Evolutionary conservation across 495 filamentous ascomycete species (phyloP).

Genomic region (Podospora pseudocomata): DNA sequence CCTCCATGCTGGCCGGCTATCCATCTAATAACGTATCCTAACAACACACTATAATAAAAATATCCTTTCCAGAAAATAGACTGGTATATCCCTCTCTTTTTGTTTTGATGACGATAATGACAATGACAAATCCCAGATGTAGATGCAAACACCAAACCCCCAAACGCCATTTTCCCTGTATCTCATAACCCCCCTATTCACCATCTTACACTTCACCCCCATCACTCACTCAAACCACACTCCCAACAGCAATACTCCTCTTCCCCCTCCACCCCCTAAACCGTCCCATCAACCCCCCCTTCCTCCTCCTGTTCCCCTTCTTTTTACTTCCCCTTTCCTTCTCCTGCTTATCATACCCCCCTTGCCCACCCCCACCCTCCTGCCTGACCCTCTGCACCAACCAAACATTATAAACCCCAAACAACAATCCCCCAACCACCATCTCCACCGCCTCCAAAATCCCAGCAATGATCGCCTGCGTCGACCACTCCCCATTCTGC

Average conservation of each 20-base stretch:
- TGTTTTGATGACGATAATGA: background rate
- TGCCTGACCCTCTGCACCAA: conserved; percentile 32
- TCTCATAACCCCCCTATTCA: background rate
- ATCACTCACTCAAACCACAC: conserved; percentile 19
- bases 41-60: background rate
- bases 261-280: conserved; percentile 6
- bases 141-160: background rate
- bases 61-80: background rate
- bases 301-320: background rate
- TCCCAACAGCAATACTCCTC: conserved; percentile 19
- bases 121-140: background rate
- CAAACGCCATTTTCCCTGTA: background rate
- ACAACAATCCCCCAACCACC: conserved; percentile 25
- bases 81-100: background rate
- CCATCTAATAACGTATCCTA: background rate
- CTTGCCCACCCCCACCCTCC: conserved; percentile 16
- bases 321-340: background rate
- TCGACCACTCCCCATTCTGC: conserved; percentile 42
- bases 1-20: background rate
- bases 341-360: background rate
- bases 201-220: background rate
- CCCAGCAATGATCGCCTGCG: conserved; percentile 43
- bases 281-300: conserved; percentile 3
- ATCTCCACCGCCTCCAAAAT: conserved; percentile 27
- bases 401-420: conserved; percentile 36